Percentiles rank a stretch among this genome's conserved stretches.
These are phyloP conservation scores for Citrus medica DNA, from an alignment of 345 rosid species.

Conservation along the genomic window DNA sequence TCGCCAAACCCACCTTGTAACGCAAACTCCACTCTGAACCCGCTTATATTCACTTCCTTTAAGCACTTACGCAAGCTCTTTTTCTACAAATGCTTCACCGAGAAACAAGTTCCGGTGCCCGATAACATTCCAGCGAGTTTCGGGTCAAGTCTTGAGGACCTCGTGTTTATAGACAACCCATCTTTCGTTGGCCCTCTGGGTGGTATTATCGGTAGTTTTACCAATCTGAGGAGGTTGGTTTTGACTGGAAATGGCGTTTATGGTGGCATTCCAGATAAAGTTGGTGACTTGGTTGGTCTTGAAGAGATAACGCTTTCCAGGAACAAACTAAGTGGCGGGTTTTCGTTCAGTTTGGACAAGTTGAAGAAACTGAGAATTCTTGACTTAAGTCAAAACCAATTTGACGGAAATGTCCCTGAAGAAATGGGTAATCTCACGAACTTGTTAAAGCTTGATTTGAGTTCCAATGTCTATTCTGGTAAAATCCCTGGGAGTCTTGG, in stretches of 20 bases:
- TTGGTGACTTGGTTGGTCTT: conserved; percentile 35
- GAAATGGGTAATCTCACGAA: conserved; percentile 37
- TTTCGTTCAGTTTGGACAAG: conserved; percentile 23
- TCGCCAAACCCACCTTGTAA: conserved; percentile 62
- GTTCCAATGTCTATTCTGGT: conserved; percentile 42
- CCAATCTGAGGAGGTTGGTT: conserved; percentile 42
- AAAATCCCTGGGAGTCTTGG: conserved; percentile 45
- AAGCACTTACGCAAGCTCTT: conserved; percentile 56
- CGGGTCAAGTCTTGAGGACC: conserved; percentile 46
- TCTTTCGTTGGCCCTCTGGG: conserved; percentile 41
- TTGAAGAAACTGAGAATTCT: conserved; percentile 44
- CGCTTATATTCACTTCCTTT: conserved; percentile 52
- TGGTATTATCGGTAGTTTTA: conserved; percentile 35
- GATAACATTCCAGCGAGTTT: conserved; percentile 28
- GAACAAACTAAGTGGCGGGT: conserved; percentile 46
- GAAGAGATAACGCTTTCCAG: conserved; percentile 59
- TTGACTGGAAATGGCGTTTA: conserved; percentile 55
- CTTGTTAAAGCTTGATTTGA: conserved; percentile 65
- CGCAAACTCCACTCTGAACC: conserved; percentile 43
- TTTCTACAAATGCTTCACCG: conserved; percentile 63
- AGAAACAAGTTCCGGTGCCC: conserved; percentile 27
- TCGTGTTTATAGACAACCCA: conserved; percentile 58
- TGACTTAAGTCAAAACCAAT: conserved; percentile 48
- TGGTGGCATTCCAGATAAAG: conserved; percentile 39
- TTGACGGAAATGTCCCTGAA: conserved; percentile 42